These are phyloP conservation scores for Exsudoporus floridanus DNA, from an alignment of 1,284 basidiomycete genomes.

Conservation along the genomic window DNA sequence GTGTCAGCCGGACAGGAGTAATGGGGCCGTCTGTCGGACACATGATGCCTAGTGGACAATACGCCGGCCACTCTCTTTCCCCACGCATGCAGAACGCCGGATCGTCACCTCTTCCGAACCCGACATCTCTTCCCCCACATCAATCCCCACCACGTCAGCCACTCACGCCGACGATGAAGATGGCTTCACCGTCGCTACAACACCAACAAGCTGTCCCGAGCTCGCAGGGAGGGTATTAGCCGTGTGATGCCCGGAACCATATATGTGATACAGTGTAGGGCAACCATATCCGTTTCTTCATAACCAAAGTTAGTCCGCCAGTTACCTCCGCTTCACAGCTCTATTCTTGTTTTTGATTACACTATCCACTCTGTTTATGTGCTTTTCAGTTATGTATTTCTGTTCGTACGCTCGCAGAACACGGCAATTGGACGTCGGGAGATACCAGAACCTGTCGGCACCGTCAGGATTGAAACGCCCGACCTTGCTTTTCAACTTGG, in stretches of 20 bases:
- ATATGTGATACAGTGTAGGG: constrained; percentile 13
- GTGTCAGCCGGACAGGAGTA: constrained; percentile 39
- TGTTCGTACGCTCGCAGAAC: constrained; percentile 30
- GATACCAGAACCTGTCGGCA: constrained; percentile 11
- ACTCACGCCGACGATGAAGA: constrained; percentile 52
- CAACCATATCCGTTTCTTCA: constrained; percentile 13
- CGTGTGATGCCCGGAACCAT: constrained; percentile 7
- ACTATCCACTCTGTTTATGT: constrained; percentile 40
- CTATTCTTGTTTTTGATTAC: constrained; percentile 36
- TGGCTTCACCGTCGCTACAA: constrained; percentile 63
- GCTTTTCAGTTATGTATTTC: constrained; percentile 41
- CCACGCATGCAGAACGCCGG: constrained; percentile 52
- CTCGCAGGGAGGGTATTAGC: constrained; percentile 46
- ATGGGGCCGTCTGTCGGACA: constrained; percentile 34
- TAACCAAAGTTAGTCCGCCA: constrained; percentile 6
- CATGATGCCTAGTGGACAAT: constrained; percentile 42
- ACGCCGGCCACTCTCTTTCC: constrained; percentile 46
- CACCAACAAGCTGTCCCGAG: constrained; percentile 53
- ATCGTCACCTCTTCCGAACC: constrained; percentile 45
- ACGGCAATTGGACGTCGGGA: constrained; percentile 23
- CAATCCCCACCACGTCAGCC: constrained; percentile 57
- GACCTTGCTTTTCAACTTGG: background rate
- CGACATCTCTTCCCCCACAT: constrained; percentile 43
- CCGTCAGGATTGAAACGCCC: background rate
- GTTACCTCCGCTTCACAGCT: constrained; percentile 21